phyloP scores from a whole-genome alignment of 192 early-diverging fungal genomes.

The Anaeromyces robustus region DNA sequence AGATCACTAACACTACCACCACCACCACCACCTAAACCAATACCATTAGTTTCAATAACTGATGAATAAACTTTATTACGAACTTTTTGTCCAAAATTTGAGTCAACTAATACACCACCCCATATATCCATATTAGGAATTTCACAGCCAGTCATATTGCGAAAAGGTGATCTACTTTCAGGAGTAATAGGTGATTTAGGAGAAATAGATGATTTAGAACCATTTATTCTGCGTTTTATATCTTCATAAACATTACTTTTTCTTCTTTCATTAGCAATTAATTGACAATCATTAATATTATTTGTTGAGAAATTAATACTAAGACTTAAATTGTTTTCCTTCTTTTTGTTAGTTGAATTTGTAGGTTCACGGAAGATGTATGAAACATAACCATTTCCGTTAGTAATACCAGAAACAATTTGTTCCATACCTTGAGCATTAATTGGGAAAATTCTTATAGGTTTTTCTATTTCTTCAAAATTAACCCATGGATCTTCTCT shows the following conservation, averaged over 20 bases:
- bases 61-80: background rate
- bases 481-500: constrained; percentile 40
- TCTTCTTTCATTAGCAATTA: background rate
- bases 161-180: background rate
- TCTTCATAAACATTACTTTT: background rate
- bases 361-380: background rate
- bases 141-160: background rate
- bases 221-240: background rate
- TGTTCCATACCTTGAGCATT: background rate
- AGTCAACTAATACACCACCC: background rate
- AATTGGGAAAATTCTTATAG: constrained; percentile 5
- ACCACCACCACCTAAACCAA: background rate
- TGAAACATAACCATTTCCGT: background rate
- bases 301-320: background rate
- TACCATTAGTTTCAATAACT: background rate
- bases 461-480: constrained; percentile 29
- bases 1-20: background rate
- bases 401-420: background rate
- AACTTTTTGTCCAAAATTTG: background rate
- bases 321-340: background rate
- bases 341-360: background rate
- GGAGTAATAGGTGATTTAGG: background rate
- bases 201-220: background rate
- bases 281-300: background rate
- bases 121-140: background rate